These are phyloP conservation scores for Strombidium stylifer DNA, from an alignment of 73 alveolate genomes.

Conservation along the genomic window DNA sequence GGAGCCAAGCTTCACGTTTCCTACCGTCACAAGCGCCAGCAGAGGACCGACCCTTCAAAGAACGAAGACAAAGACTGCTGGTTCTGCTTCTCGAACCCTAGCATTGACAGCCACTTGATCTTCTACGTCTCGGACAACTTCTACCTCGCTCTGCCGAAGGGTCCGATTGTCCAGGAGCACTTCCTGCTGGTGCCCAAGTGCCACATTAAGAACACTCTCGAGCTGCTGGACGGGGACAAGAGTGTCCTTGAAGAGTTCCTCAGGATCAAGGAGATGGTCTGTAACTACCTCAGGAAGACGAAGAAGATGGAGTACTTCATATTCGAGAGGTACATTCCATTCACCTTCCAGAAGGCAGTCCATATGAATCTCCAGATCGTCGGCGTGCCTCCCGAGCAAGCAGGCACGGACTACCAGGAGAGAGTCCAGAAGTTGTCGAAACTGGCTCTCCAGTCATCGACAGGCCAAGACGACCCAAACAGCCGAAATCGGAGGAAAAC, in stretches of 20 bases:
- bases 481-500: too few species aligned
- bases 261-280: constrained; percentile 11
- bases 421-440: constrained; percentile 41
- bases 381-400: constrained; percentile 28
- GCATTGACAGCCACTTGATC: constrained; percentile 52
- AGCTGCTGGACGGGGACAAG: constrained; percentile 8
- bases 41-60: background rate
- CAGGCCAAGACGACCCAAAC: too few species aligned
- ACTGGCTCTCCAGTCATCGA: too few species aligned
- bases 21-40: background rate
- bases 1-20: constrained; percentile 6
- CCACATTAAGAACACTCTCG: constrained; percentile 44
- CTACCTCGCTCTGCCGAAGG: constrained; percentile 60
- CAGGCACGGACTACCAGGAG: too few species aligned
- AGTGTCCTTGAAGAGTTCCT: constrained; percentile 22
- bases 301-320: constrained; percentile 45
- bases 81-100: constrained; percentile 58
- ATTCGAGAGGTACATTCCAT: constrained; percentile 57
- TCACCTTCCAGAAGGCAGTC: constrained; percentile 48
- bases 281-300: constrained; percentile 4
- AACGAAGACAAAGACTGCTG: constrained; percentile 58
- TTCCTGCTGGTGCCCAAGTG: constrained; percentile 47
- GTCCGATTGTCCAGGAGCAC: constrained; percentile 57
- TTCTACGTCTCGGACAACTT: constrained; percentile 13
- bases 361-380: constrained; percentile 48